These are phyloP conservation scores for Exserohilum rostratum DNA, from an alignment of 2,329 filamentous ascomycete species.

Conservation along the genomic window DNA sequence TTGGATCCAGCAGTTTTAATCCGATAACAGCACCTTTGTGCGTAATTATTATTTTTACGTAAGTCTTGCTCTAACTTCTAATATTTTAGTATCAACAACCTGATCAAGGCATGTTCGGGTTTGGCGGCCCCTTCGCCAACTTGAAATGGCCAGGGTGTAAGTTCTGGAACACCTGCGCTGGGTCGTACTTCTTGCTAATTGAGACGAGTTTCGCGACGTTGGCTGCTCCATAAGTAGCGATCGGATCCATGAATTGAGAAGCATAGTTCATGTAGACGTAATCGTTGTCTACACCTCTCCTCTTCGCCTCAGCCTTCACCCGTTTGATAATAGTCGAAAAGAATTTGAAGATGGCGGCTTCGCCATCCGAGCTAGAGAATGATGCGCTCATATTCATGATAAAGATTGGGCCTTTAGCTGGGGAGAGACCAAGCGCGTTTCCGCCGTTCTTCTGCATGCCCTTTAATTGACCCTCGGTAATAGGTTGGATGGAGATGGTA, in stretches of 20 bases:
- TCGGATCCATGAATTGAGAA: slow-evolving; percentile 49
- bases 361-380: slow-evolving; percentile 25
- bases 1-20: too few species aligned
- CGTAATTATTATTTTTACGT: background rate
- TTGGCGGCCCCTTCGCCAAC: slow-evolving; percentile 65
- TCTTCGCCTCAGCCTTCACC: slow-evolving; percentile 28
- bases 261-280: slow-evolving; percentile 55
- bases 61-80: background rate
- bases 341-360: slow-evolving; percentile 25
- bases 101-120: slow-evolving; percentile 5
- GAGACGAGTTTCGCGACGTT: slow-evolving; percentile 43
- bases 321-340: slow-evolving; percentile 25
- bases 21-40: too few species aligned
- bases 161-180: slow-evolving; percentile 48
- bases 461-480: slow-evolving; percentile 28
- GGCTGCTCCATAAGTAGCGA: slow-evolving; percentile 40
- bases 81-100: background rate
- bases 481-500: slow-evolving; percentile 29
- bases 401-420: slow-evolving; percentile 24
- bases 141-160: slow-evolving; percentile 29
- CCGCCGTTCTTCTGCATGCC: slow-evolving; percentile 37
- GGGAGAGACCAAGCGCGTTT: slow-evolving; percentile 37
- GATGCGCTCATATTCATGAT: slow-evolving; percentile 28
- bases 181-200: slow-evolving; percentile 50
- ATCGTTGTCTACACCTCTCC: slow-evolving; percentile 17